A percentile compares a stretch with the other conserved stretches of the same genome.
These are phyloP conservation scores for Prinsepia uniflora DNA, from an alignment of 306 rosid genomes.

Conservation along the genomic window DNA sequence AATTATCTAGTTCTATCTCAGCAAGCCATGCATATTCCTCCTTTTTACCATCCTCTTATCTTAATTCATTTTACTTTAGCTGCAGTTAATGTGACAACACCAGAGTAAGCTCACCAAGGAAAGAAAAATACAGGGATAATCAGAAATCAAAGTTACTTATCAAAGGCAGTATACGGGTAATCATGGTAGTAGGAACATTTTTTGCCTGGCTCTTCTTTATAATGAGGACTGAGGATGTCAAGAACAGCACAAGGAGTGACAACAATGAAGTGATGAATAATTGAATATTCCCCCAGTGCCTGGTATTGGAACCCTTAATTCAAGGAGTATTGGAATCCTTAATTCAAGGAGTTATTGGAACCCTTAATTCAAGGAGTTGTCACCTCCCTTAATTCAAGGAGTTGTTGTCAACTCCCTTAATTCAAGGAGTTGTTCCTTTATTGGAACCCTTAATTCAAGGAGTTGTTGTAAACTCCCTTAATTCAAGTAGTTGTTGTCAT, in stretches of 20 bases:
- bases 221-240: slow-evolving; percentile 85
- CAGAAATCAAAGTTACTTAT: slow-evolving; percentile 39
- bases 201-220: slow-evolving; percentile 67
- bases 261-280: slow-evolving; percentile 86
- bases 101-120: neutral
- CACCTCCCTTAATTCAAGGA: too few species aligned
- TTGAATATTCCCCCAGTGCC: slow-evolving; percentile 80
- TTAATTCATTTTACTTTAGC: slow-evolving; percentile 41
- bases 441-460: too few species aligned
- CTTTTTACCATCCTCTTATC: slow-evolving; percentile 40
- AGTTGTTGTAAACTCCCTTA: too few species aligned
- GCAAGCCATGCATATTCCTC: slow-evolving; percentile 94
- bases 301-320: too few species aligned
- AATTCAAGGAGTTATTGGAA: too few species aligned
- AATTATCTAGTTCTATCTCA: slow-evolving; percentile 57
- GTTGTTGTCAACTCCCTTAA: too few species aligned
- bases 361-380: too few species aligned
- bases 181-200: slow-evolving; percentile 79
- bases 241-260: slow-evolving; percentile 82
- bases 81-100: slow-evolving; percentile 16
- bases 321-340: too few species aligned
- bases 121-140: neutral
- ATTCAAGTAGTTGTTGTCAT: too few species aligned
- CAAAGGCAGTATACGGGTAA: slow-evolving; percentile 62
- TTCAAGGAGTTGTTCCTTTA: too few species aligned